Conservation (phyloP, 192 early-diverging fungal genomes). For the Phlyctochytrium planicorne region DNA sequence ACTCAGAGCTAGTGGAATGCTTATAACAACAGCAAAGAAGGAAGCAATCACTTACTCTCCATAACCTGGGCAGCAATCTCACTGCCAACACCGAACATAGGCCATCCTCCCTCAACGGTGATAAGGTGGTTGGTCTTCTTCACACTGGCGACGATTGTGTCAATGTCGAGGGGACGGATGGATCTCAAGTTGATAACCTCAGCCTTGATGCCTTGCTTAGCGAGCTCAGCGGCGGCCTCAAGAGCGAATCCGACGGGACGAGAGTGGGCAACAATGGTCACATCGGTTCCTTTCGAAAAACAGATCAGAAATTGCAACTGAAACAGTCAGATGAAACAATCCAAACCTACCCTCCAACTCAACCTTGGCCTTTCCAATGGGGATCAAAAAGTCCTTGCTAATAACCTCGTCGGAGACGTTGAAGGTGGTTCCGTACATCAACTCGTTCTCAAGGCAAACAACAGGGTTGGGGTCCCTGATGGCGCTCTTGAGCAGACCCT, state of each 20-base stretch:
- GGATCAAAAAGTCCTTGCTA: conserved; percentile 78
- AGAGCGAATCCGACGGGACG: conserved; percentile 80
- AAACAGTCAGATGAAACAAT: conserved; percentile 12
- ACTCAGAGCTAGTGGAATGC: conserved; percentile 10
- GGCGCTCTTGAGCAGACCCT: conserved; percentile 96
- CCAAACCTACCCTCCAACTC: conserved; percentile 52
- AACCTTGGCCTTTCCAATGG: conserved; percentile 96
- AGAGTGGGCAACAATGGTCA: conserved; percentile 95
- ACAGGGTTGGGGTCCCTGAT: conserved; percentile 99
- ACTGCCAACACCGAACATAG: conserved; percentile 88
- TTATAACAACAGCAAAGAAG: conserved; percentile 14
- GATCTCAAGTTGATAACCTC: conserved; percentile 96
- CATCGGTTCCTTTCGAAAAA: conserved; percentile 63
- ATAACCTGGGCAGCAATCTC: conserved; percentile 96
- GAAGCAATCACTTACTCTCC: conserved; percentile 72
- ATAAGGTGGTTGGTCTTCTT: conserved; percentile 98
- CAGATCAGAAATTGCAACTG: neutral
- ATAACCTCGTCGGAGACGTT: conserved; percentile 75
- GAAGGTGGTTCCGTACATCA: conserved; percentile 94
- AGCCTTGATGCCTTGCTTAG: conserved; percentile 65
- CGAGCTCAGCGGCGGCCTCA: conserved; percentile 84
- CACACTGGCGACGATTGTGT: conserved; percentile 85
- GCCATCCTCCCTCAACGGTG: conserved; percentile 95
- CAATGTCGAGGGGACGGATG: conserved; percentile 93
- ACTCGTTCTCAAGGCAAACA: conserved; percentile 94